Base-by-base conservation (phyloP, 73 alveolate genomes). In the Paraurostyla sp. region DNA sequence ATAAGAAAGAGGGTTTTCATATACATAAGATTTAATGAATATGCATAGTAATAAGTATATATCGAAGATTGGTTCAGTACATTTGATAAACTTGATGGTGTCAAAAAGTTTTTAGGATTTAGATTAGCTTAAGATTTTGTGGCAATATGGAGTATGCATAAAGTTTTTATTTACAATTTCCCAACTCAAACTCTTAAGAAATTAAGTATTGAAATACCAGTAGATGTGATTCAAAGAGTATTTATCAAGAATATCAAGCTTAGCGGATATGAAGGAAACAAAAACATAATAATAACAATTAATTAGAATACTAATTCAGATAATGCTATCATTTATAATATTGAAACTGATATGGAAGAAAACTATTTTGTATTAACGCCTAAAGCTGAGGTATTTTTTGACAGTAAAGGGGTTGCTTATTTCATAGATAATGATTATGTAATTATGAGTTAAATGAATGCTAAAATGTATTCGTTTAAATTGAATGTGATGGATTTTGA, bases 381-480 rank as follows among this genome's bases (percentile, higher is more conserved):
- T 0, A 23, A 22, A 46, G 68, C 87, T 16, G 71, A 73, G 33
- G n/a, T 6, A 50, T 48, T 42, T 6, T 73, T 45, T 48, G 87
- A 73, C 33, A 6, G 13, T 13, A 23, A 73, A 20, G 87, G 71
- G 16, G 20, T 43, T 27, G 50, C 41, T 3, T 45, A 45, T 30
- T 13, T 73, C 33, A 13, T 73, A 48, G 59, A 73, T 27, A 6
- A 42, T 32, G 87, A 73, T 36, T n/a, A 73, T 30, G 48, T 73
- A 0, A 73, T 45, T 73, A 73, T 73, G 16, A 43, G 71, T 16
- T 13, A 45, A 11, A 36, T 38, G 38, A 43, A 43, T 18, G 50
- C 27, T 20, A 38, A 16, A 7, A 7, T 25, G 3, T 36, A 35
- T 4, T 38, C 84, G 22, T 69, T 35, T 43, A 22, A 69, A 20